These are phyloP conservation scores for Candida golubevii DNA, from an alignment of 805 yeast species.

Conservation along the genomic window DNA sequence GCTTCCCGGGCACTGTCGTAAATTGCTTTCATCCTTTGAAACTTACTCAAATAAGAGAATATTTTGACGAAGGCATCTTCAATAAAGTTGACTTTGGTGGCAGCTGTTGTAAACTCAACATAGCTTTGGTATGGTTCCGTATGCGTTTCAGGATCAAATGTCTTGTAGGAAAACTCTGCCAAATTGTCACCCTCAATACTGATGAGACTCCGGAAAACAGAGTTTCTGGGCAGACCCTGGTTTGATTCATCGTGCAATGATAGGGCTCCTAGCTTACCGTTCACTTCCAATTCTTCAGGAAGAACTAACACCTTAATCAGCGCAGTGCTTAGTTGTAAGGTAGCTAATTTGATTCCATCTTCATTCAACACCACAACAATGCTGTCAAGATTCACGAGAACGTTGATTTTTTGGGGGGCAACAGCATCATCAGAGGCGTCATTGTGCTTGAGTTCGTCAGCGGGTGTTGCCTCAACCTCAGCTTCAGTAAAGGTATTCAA, in stretches of 20 bases:
- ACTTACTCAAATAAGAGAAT: conserved; percentile 61
- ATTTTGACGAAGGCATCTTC: conserved; percentile 76
- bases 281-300: conserved; percentile 74
- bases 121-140: conserved; percentile 49
- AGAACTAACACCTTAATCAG: conserved; percentile 58
- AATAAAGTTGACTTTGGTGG: conserved; percentile 70
- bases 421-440: conserved; percentile 50
- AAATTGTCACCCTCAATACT: conserved; percentile 77
- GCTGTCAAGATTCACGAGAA: conserved; percentile 65
- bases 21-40: conserved; percentile 80
- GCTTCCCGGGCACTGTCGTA: conserved; percentile 87
- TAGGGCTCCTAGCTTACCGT: conserved; percentile 72
- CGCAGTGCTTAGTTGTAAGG: conserved; percentile 72
- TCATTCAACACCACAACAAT: conserved; percentile 74
- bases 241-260: conserved; percentile 72
- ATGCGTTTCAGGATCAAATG: conserved; percentile 55
- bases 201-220: conserved; percentile 59
- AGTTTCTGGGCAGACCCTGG: conserved; percentile 55
- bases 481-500: conserved; percentile 89
- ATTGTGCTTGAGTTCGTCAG: conserved; percentile 68
- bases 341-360: conserved; percentile 77
- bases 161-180: conserved; percentile 81
- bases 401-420: conserved; percentile 72
- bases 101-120: conserved; percentile 66
- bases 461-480: conserved; percentile 54